A percentile compares a stretch with the other conserved stretches of the same genome.
These are phyloP conservation scores for Bondarzewia mesenterica DNA, from an alignment of 1,284 basidiomycete species.

Conservation along the genomic window DNA sequence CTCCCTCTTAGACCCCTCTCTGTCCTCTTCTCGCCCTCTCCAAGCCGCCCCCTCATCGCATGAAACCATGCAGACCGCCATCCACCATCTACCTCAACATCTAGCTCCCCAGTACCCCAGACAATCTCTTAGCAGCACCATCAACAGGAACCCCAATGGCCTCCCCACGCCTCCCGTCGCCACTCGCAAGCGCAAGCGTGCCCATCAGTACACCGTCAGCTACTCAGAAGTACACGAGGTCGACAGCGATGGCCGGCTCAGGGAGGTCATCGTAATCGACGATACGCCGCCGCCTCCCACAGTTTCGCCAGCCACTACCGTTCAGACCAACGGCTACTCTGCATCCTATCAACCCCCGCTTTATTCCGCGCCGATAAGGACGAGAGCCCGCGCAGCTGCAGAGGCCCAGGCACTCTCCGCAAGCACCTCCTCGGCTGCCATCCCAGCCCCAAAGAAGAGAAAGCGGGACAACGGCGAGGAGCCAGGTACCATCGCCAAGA, in stretches of 20 bases:
- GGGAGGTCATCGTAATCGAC: slow-evolving; percentile 83
- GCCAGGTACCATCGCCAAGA: slow-evolving; percentile 54
- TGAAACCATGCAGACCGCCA: slow-evolving; percentile 57
- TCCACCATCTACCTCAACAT: slow-evolving; percentile 49
- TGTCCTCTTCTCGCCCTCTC: slow-evolving; percentile 20
- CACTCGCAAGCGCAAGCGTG: slow-evolving; percentile 75
- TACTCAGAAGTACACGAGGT: slow-evolving; percentile 81
- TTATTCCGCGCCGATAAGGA: slow-evolving; percentile 67
- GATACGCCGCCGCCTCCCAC: slow-evolving; percentile 77
- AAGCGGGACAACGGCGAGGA: slow-evolving; percentile 66
- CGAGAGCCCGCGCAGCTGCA: slow-evolving; percentile 72
- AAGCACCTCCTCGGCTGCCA: slow-evolving; percentile 48
- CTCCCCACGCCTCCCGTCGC: slow-evolving; percentile 54
- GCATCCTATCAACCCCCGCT: slow-evolving; percentile 70
- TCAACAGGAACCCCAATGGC: slow-evolving; percentile 19
- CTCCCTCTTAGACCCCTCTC: slow-evolving; percentile 5
- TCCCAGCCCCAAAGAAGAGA: slow-evolving; percentile 66
- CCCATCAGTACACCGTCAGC: slow-evolving; percentile 69
- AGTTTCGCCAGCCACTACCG: slow-evolving; percentile 61
- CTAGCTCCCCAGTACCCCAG: slow-evolving; percentile 53
- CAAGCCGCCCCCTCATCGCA: slow-evolving; percentile 37
- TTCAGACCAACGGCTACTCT: slow-evolving; percentile 58
- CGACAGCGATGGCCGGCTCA: slow-evolving; percentile 61
- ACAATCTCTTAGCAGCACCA: slow-evolving; percentile 19
- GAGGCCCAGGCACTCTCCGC: slow-evolving; percentile 69